phyloP scores from a whole-genome alignment of 176 grass and related monocot species.

The Urochloa ruziziensis region DNA sequence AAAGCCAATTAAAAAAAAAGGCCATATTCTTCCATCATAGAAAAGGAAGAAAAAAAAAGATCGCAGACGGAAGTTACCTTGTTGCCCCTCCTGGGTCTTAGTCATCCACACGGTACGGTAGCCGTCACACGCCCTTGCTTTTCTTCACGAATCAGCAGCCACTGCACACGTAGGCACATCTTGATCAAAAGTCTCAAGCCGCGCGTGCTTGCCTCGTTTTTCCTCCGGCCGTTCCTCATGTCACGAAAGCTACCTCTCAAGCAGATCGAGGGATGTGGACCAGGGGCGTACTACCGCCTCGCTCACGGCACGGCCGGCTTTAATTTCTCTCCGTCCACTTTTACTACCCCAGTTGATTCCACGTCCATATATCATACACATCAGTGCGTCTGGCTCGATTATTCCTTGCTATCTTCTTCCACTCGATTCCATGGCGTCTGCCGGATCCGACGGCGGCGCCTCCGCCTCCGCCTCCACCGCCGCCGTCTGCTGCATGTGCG shows the following conservation, averaged over 20 bases:
- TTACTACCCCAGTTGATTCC: not conserved
- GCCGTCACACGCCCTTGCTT: not conserved
- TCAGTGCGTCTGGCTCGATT: not conserved
- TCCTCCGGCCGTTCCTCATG: not conserved
- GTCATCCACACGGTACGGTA: not conserved
- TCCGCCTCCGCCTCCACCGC: not conserved
- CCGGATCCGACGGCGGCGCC: not conserved
- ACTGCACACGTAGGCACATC: not conserved
- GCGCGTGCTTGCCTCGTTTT: not conserved
- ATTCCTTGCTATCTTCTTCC: not conserved
- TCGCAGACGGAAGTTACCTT: not conserved
- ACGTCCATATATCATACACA: not conserved
- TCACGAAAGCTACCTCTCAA: conserved; percentile 13
- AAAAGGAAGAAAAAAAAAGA: not conserved
- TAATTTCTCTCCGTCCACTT: not conserved
- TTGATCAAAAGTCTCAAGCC: not conserved
- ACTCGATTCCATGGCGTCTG: not conserved
- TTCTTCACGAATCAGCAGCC: not conserved
- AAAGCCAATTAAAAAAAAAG: too few relatives aligned
- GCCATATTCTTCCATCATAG: too few relatives aligned
- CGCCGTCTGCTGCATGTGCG: conserved; percentile 90
- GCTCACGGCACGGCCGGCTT: not conserved
- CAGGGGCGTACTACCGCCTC: not conserved
- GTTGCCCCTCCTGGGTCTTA: not conserved
- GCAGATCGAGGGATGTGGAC: not conserved